These are phyloP conservation scores for Eutrema japonicum DNA, from an alignment of 345 rosid genomes.

Conservation along the genomic window DNA sequence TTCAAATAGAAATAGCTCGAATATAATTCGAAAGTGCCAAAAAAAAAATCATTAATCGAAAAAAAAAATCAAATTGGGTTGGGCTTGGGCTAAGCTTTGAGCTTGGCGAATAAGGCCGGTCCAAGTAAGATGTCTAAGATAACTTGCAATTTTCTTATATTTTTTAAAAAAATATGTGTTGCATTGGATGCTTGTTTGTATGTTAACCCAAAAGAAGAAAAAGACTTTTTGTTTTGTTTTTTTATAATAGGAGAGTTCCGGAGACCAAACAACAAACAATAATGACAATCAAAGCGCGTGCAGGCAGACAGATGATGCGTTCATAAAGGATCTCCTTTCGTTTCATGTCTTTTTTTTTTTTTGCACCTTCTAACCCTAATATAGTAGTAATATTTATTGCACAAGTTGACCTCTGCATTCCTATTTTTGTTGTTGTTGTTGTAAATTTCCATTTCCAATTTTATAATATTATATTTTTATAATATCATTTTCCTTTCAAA, in stretches of 20 bases:
- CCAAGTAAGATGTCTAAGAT: not conserved
- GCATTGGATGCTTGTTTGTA: slow-evolving; percentile 30
- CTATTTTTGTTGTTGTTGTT: not conserved
- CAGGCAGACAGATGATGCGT: slow-evolving; percentile 33
- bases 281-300: slow-evolving; percentile 40
- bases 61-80: not conserved
- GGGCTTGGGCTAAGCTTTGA: slow-evolving; percentile 30
- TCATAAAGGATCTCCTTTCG: slow-evolving; percentile 19
- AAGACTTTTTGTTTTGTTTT: not conserved
- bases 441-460: not conserved
- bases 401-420: not conserved
- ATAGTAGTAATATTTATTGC: too few relatives aligned
- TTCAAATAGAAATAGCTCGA: too few relatives aligned
- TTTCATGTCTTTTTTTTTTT: slow-evolving; percentile 13
- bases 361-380: not conserved
- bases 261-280: slow-evolving; percentile 20
- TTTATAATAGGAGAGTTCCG: not conserved
- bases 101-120: slow-evolving; percentile 12
- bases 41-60: not conserved
- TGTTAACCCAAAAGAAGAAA: not conserved
- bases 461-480: not conserved
- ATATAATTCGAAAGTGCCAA: not conserved
- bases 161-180: not conserved
- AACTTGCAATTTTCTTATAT: not conserved
- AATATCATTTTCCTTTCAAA: not conserved